Evolutionary conservation across 148 eudicot species (phyloP).

Genomic region (Chenopodium berlandieri): DNA sequence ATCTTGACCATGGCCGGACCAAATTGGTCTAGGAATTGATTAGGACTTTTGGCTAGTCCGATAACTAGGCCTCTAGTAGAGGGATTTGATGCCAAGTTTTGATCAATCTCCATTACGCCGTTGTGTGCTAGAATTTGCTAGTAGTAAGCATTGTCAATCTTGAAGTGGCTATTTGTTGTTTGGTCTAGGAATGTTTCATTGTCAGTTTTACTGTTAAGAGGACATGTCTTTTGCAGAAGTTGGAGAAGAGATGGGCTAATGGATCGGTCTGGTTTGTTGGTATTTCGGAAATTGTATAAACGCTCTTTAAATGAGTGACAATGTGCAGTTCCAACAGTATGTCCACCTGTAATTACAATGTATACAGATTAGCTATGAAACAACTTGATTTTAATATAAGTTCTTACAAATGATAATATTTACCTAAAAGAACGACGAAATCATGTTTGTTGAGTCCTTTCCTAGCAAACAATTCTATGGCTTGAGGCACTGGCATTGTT

Average conservation of each 20-base stretch:
- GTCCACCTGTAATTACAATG: conserved; percentile 28
- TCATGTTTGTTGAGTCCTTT: conserved; percentile 37
- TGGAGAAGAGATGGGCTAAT: conserved; percentile 21
- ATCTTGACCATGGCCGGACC: conserved; percentile 68
- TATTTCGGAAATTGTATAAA: conserved; percentile 48
- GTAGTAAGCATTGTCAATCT: conserved; percentile 51
- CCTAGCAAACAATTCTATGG: conserved; percentile 28
- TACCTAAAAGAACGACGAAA: conserved; percentile 35
- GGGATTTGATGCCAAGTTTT: conserved; percentile 41
- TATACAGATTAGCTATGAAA: too few species aligned
- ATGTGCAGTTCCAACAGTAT: conserved; percentile 58
- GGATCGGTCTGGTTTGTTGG: conserved; percentile 28
- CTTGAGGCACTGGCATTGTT: conserved; percentile 18
- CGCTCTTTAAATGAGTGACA: conserved; percentile 50
- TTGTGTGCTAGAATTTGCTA: conserved; percentile 38
- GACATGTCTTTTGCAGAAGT: conserved; percentile 20
- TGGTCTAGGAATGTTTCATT: conserved; percentile 47
- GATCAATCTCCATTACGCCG: conserved; percentile 49
- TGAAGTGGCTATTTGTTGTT: conserved; percentile 40
- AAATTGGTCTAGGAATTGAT: conserved; percentile 42
- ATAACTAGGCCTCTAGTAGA: conserved; percentile 34
- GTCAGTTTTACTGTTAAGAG: conserved; percentile 13
- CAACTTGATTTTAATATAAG: too few species aligned
- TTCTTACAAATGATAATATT: too few species aligned
- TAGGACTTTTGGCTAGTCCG: conserved; percentile 29